Percentiles rank a stretch among this genome's conserved stretches.
Conservation (phyloP, 1,139 yeast genomes). For the Blastobotrys indianensis region DNA sequence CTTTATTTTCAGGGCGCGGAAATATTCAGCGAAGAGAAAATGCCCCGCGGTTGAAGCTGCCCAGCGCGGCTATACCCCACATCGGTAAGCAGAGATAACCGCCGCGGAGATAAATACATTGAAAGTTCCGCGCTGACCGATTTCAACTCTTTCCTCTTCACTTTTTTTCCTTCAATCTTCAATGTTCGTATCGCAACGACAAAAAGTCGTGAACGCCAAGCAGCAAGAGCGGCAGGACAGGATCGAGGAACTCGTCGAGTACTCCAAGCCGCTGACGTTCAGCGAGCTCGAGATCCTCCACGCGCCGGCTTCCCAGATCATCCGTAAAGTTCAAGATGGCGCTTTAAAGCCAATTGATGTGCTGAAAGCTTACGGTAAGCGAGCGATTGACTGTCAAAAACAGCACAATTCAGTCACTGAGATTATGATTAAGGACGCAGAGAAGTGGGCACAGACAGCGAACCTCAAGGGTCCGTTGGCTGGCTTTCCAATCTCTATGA, state of each 20-base stretch:
- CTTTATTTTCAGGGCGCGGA: no score
- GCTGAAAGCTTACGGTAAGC: conserved; percentile 37
- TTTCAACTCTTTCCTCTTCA: conserved; percentile 1
- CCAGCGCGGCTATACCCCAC: neutral
- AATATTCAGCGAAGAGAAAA: no score
- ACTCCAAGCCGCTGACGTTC: conserved; percentile 31
- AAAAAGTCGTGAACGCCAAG: conserved; percentile 26
- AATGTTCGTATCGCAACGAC: conserved; percentile 13
- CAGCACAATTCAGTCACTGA: conserved; percentile 37
- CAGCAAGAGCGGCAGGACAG: conserved; percentile 33
- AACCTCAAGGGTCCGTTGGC: conserved; percentile 50
- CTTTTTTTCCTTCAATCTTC: neutral
- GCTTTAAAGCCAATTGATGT: conserved; percentile 31
- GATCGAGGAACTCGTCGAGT: conserved; percentile 32
- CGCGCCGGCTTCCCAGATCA: conserved; percentile 28
- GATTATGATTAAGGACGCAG: conserved; percentile 35
- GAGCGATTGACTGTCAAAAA: conserved; percentile 34
- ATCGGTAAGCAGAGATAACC: neutral
- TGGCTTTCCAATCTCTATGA: conserved; percentile 62
- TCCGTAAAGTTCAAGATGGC: conserved; percentile 30
- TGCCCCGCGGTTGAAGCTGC: neutral
- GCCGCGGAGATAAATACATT: neutral
- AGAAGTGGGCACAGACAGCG: conserved; percentile 29
- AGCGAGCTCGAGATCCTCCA: conserved; percentile 29
- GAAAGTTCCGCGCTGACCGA: no score